Conservation (phyloP, 75 land plant species). For the Larix kaempferi region DNA sequence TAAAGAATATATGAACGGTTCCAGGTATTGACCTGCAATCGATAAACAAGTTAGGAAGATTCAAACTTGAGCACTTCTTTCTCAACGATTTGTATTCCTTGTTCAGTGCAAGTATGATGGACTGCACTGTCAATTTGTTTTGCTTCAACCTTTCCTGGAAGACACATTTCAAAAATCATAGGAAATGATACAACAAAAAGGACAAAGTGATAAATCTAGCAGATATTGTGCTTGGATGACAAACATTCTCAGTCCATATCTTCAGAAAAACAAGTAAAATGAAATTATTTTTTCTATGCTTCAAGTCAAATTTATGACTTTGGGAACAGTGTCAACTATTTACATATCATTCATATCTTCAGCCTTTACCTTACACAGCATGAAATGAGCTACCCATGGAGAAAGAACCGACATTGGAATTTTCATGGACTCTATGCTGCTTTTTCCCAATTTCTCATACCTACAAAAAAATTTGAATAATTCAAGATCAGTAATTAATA, state of each 20-base stretch:
- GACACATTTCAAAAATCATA: neutral
- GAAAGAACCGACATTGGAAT: constrained; percentile 6
- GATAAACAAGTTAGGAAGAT: constrained; percentile 25
- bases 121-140: constrained; percentile 22
- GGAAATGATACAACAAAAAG: neutral
- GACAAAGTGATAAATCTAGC: neutral
- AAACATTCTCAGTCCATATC: neutral
- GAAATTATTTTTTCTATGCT: neutral
- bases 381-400: constrained; percentile 60
- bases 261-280: neutral
- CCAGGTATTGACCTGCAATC: constrained; percentile 17
- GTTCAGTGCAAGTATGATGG: constrained; percentile 29
- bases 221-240: neutral
- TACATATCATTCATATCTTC: neutral
- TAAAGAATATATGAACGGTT: neutral
- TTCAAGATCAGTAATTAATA: neutral
- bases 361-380: constrained; percentile 41
- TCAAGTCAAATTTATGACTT: neutral
- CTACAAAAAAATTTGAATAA: neutral
- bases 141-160: constrained; percentile 31
- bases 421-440: neutral
- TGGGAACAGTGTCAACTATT: neutral
- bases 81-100: constrained; percentile 9
- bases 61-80: constrained; percentile 11
- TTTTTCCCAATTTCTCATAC: neutral